Evolutionary conservation across 2,329 filamentous ascomycete genomes (phyloP).

Genomic region (Neodidymelliopsis sp.): DNA sequence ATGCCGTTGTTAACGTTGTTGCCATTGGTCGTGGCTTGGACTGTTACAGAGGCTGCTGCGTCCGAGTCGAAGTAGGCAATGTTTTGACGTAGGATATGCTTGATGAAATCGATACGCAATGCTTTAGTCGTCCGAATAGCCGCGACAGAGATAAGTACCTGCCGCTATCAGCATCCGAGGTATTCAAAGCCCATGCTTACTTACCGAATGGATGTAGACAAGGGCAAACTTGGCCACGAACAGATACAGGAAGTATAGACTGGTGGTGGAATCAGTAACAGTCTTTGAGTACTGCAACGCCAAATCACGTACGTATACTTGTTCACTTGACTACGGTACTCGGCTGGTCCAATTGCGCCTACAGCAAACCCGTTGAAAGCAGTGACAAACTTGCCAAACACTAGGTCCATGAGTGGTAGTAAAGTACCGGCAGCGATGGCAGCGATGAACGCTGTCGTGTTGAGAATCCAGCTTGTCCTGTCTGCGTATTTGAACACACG

Average conservation of each 20-base stretch:
- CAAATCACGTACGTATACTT: slow-evolving; percentile 40
- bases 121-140: slow-evolving; percentile 61
- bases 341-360: slow-evolving; percentile 39
- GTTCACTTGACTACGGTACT: slow-evolving; percentile 50
- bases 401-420: slow-evolving; percentile 59
- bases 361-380: slow-evolving; percentile 54
- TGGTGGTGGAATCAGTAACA: slow-evolving; percentile 27
- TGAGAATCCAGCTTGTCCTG: slow-evolving; percentile 40
- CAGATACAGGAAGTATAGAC: slow-evolving; percentile 73
- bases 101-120: slow-evolving; percentile 67
- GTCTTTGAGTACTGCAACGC: too few species aligned
- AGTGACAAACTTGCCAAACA: slow-evolving; percentile 60
- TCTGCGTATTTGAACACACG: slow-evolving; percentile 49
- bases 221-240: slow-evolving; percentile 72
- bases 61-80: slow-evolving; percentile 72
- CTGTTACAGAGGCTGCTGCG: slow-evolving; percentile 91
- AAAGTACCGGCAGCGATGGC: slow-evolving; percentile 55
- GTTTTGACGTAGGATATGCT: slow-evolving; percentile 63
- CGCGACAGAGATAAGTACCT: slow-evolving; percentile 56
- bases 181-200: neutral
- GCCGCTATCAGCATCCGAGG: slow-evolving; percentile 15
- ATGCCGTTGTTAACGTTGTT: slow-evolving; percentile 94
- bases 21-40: slow-evolving; percentile 91
- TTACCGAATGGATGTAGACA: slow-evolving; percentile 58
- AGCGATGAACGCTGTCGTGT: slow-evolving; percentile 41